A percentile compares a stretch with the other conserved stretches of the same genome.
phyloP scores from a whole-genome alignment of 2,329 filamentous ascomycete species.

The Pseudogymnoascus sp. region DNA sequence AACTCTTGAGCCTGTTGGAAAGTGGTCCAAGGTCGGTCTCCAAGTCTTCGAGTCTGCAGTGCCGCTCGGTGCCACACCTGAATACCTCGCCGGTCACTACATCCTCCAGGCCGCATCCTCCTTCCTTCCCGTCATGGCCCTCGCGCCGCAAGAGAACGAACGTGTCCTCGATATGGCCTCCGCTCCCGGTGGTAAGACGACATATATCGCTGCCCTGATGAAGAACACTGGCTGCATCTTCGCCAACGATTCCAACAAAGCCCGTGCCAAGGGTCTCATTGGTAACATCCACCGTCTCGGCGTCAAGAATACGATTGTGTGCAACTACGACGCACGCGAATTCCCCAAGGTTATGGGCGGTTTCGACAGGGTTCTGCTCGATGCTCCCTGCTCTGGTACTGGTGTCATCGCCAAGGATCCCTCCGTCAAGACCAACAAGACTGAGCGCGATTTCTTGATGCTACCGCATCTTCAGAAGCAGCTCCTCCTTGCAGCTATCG shows the following conservation, averaged over 20 bases:
- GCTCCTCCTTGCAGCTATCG: constrained; percentile 83
- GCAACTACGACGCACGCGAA: constrained; percentile 87
- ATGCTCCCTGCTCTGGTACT: constrained; percentile 92
- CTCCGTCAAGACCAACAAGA: constrained; percentile 97
- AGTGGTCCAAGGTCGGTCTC: constrained; percentile 96
- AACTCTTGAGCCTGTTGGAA: constrained; percentile 90
- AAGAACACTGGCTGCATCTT: constrained; percentile 94
- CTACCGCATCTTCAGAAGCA: constrained; percentile 94
- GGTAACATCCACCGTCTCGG: constrained; percentile 96
- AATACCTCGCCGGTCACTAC: constrained; percentile 96
- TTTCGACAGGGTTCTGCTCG: constrained; percentile 88
- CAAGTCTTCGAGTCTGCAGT: constrained; percentile 90
- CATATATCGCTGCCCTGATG: constrained; percentile 93
- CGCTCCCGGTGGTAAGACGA: constrained; percentile 92
- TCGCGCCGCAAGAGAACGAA: constrained; percentile 89
- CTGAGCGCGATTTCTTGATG: constrained; percentile 85
- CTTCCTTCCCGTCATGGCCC: constrained; percentile 94
- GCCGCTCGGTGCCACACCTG: constrained; percentile 79
- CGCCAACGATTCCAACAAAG: constrained; percentile 92
- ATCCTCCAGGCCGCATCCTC: constrained; percentile 95
- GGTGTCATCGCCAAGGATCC: constrained; percentile 97
- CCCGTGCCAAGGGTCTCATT: constrained; percentile 90
- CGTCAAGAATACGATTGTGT: constrained; percentile 88
- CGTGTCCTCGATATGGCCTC: constrained; percentile 88
- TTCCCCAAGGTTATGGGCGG: constrained; percentile 93